Conservation (phyloP, 768 basidiomycete species). For the Suillus ampliporus region DNA sequence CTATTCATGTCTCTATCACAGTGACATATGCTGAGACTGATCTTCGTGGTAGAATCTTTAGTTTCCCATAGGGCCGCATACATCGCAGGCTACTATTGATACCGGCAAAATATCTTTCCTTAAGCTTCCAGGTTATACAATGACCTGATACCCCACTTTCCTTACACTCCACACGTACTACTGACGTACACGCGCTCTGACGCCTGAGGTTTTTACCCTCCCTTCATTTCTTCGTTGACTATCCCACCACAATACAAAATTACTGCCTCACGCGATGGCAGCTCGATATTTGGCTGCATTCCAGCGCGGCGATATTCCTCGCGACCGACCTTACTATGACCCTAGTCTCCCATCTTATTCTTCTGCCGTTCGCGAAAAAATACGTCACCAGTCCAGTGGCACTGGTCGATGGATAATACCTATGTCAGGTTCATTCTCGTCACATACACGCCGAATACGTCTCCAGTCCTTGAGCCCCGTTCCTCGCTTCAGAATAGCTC, state of each 20-base stretch:
- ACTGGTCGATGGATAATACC: constrained; percentile 59
- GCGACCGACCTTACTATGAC: constrained; percentile 7
- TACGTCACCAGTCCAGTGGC: constrained; percentile 36
- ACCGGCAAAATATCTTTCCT: constrained; percentile 12
- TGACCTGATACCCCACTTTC: constrained; percentile 8
- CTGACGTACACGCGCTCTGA: background rate
- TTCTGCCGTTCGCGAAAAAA: constrained; percentile 46
- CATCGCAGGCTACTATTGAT: background rate
- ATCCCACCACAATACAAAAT: background rate
- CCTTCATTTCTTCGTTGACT: constrained; percentile 6
- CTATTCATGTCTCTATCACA: background rate
- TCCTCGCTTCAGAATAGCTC: constrained; percentile 48
- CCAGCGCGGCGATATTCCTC: constrained; percentile 11
- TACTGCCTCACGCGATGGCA: background rate
- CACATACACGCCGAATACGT: constrained; percentile 60
- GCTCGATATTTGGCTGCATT: constrained; percentile 16
- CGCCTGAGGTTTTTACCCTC: constrained; percentile 6
- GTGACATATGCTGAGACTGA: no score
- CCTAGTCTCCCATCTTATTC: constrained; percentile 24
- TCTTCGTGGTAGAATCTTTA: background rate
- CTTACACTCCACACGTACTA: constrained; percentile 5
- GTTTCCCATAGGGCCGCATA: background rate
- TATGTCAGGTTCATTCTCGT: constrained; percentile 60
- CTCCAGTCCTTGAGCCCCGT: constrained; percentile 62
- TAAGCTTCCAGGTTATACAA: constrained; percentile 8